Evolutionary conservation across 805 yeast species (phyloP), one percentile per base, ranked within the genome.

Genomic region (Kazachstania taianensis): DNA sequence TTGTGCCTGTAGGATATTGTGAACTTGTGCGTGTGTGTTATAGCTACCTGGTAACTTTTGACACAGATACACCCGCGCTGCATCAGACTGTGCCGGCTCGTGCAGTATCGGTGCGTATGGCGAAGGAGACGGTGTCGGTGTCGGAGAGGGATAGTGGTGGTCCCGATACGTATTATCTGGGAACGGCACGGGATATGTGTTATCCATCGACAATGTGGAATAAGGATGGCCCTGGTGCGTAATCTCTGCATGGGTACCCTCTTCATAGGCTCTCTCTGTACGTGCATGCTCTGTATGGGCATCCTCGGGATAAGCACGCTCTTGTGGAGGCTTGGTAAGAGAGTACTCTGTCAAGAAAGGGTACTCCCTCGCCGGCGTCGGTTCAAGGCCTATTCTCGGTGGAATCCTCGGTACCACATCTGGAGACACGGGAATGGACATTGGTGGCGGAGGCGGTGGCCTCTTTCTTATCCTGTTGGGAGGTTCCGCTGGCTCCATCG

Each of bases 361-460:
- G n/a, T n/a, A n/a, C n/a, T n/a, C n/a, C n/a, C n/a, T n/a, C 4
- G 14, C 9, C 10, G 25, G 25, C 13, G 20, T 24, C 10, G 28
- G 31, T 13, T 28, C 30, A 12, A 32, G 9, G 17, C 20, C 20
- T 13, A 36, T 26, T 13, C 35, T 39, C 19, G 40, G 34, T 3
- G 43, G 39, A 14, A 37, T 28, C 14, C 15, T 16, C n/a, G 38
- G 32, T 13, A 33, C 23, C 9, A 32, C 18, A 20, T 33, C 33
- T n/a, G 40, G 39, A 8, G 30, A 43, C 16, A 53, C 45, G 3
- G 62, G 56, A n/a, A 40, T 20, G 7, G 52, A 43, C 4, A 45
- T 39, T 3, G 57, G 52, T 3, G 59, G 55, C 1, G 58, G 59
- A 1, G 58, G 53, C 6, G 61, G 53, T 1, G 48, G 43, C 6